Percentiles rank a stretch among this genome's conserved stretches.
Evolutionary conservation across 768 basidiomycete species (phyloP).

Genomic region (Pholiota microspora): DNA sequence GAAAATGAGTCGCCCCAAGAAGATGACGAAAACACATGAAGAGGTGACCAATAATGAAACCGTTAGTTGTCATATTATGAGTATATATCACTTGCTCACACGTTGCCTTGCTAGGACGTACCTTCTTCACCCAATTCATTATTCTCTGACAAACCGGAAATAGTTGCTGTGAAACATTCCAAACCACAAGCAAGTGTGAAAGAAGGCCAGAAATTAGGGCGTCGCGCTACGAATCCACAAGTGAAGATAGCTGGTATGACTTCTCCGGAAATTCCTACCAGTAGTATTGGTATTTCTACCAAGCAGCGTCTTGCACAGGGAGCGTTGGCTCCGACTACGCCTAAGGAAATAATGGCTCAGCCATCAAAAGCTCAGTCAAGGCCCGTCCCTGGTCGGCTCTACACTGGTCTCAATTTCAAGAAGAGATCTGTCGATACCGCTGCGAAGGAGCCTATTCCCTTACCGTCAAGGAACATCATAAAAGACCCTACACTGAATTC

Average conservation of each 20-base stretch:
- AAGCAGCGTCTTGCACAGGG: slow-evolving; percentile 47
- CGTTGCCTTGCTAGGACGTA: not conserved
- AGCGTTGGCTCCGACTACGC: slow-evolving; percentile 32
- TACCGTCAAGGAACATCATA: slow-evolving; percentile 6
- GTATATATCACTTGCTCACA: not conserved
- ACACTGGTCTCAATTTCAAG: slow-evolving; percentile 38
- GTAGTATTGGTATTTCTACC: slow-evolving; percentile 43
- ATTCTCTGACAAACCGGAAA: slow-evolving; percentile 16
- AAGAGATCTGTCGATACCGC: slow-evolving; percentile 23
- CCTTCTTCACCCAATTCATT: slow-evolving; percentile 8
- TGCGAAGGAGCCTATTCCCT: not conserved
- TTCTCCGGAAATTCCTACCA: slow-evolving; percentile 16
- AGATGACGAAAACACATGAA: not conserved
- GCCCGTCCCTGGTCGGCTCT: not conserved
- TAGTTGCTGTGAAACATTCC: not conserved
- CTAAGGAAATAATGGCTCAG: slow-evolving; percentile 29
- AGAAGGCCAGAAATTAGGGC: slow-evolving; percentile 10
- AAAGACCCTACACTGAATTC: slow-evolving; percentile 20
- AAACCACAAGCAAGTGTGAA: slow-evolving; percentile 1
- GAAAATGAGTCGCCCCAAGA: not conserved
- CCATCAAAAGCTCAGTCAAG: slow-evolving; percentile 8
- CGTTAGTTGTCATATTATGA: not conserved
- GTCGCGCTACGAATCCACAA: slow-evolving; percentile 20
- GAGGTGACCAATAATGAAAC: not conserved
- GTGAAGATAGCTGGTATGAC: slow-evolving; percentile 18